A percentile compares a stretch with the other conserved stretches of the same genome.
phyloP scores from a whole-genome alignment of 768 basidiomycete genomes.

The Panaeolus cyanescens region DNA sequence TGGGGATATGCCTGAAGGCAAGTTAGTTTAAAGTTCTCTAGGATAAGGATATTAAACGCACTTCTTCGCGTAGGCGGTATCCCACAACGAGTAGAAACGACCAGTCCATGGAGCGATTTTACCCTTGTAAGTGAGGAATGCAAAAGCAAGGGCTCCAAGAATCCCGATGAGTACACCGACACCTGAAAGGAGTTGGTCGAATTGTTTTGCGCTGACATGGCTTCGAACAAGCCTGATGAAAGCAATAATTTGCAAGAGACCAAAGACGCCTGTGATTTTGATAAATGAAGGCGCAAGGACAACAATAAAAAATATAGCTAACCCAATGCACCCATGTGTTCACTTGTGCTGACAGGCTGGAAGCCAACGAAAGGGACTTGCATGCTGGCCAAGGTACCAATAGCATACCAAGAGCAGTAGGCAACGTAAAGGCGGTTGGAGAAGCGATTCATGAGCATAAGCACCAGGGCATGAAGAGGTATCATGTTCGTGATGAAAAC shows the following conservation, averaged over 20 bases:
- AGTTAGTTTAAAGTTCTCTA: constrained; percentile 9
- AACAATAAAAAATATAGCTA: constrained; percentile 18
- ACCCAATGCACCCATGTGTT: constrained; percentile 99
- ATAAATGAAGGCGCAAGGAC: constrained; percentile 12
- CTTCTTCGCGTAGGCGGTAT: constrained; percentile 99
- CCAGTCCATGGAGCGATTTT: constrained; percentile 99
- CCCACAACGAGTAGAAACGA: constrained; percentile 99
- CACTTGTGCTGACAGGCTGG: constrained; percentile 95
- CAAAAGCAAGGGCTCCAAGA: constrained; percentile 72
- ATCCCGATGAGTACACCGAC: constrained; percentile 71
- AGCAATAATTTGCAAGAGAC: constrained; percentile 93
- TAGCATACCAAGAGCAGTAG: constrained; percentile 97
- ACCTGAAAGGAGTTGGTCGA: constrained; percentile 76
- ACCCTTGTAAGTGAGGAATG: constrained; percentile 85
- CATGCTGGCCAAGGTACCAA: constrained; percentile 97
- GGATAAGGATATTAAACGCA: constrained; percentile 33
- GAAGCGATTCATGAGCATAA: constrained; percentile 96
- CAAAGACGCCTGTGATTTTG: constrained; percentile 75
- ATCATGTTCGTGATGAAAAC: constrained; percentile 99
- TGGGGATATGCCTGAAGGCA: constrained; percentile 78
- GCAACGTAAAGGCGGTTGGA: constrained; percentile 90
- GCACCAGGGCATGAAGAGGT: constrained; percentile 91
- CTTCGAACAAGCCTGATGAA: constrained; percentile 89
- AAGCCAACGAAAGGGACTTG: constrained; percentile 99
- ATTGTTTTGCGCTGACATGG: constrained; percentile 90